These are phyloP conservation scores for Fusarium papillatum DNA, from an alignment of 2,329 filamentous ascomycete species.

Conservation along the genomic window DNA sequence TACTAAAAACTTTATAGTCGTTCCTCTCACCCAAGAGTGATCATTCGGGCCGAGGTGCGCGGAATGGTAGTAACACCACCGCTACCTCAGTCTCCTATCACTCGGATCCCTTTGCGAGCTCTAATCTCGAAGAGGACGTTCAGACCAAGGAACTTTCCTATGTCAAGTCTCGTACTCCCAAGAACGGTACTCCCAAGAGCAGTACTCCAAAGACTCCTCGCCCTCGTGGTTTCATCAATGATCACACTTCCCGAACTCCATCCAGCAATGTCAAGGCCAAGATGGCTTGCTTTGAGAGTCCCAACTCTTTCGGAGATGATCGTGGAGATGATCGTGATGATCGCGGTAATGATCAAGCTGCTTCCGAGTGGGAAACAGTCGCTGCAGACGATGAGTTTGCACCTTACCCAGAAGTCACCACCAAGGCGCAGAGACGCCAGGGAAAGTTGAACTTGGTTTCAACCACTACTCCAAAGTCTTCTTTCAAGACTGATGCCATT, in stretches of 20 bases:
- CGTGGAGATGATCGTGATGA: not conserved
- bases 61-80: constrained; percentile 30
- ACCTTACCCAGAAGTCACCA: constrained; percentile 11
- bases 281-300: not conserved
- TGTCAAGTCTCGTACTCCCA: constrained; percentile 10
- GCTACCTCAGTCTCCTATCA: constrained; percentile 28
- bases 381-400: constrained; percentile 43
- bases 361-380: constrained; percentile 49
- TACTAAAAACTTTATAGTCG: constrained; percentile 32
- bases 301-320: not conserved
- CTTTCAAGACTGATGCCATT: constrained; percentile 20
- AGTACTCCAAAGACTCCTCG: constrained; percentile 5
- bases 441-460: constrained; percentile 29
- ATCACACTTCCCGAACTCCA: constrained; percentile 21
- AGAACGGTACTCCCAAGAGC: not conserved
- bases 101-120: constrained; percentile 25
- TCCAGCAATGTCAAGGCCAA: not conserved
- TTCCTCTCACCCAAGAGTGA: constrained; percentile 32
- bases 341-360: constrained; percentile 11
- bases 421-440: constrained; percentile 17
- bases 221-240: constrained; percentile 29
- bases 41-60: constrained; percentile 37
- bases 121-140: constrained; percentile 16
- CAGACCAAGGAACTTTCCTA: constrained; percentile 25
- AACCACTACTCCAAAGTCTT: not conserved